Conservation (phyloP, 2,329 filamentous ascomycete genomes). For the Aspergillus novoparasiticus region DNA sequence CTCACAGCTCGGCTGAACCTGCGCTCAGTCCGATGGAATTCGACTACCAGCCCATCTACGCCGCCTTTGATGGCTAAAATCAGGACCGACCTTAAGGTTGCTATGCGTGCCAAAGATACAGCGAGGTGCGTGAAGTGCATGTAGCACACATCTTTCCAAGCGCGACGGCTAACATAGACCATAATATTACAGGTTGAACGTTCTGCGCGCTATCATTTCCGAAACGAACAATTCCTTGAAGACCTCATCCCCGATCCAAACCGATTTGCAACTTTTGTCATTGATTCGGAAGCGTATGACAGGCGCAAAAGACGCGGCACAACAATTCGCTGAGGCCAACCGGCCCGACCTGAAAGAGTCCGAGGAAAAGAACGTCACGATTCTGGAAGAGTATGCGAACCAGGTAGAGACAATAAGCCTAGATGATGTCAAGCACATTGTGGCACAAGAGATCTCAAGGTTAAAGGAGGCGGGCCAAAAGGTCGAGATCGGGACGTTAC, state of each 20-base stretch:
- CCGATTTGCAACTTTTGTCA: constrained; percentile 49
- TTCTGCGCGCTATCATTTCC: constrained; percentile 51
- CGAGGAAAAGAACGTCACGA: constrained; percentile 46
- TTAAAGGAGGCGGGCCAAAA: constrained; percentile 41
- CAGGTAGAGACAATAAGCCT: constrained; percentile 44
- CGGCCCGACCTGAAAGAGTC: constrained; percentile 49
- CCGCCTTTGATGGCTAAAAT: constrained; percentile 50
- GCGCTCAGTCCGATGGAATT: constrained; percentile 42
- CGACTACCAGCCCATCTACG: constrained; percentile 36
- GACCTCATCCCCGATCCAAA: constrained; percentile 47
- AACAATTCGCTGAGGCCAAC: constrained; percentile 45
- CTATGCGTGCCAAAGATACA: constrained; percentile 54
- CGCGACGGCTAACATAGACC: background rate
- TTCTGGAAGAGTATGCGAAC: constrained; percentile 49
- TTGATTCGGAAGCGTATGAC: constrained; percentile 49
- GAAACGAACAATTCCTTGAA: constrained; percentile 54
- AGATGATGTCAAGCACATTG: constrained; percentile 43
- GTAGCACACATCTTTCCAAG: background rate
- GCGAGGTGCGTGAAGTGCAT: constrained; percentile 35
- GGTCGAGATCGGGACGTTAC: constrained; percentile 39
- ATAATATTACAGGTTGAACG: constrained; percentile 43
- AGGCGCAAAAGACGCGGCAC: constrained; percentile 40
- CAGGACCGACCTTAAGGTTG: constrained; percentile 50
- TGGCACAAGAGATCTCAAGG: constrained; percentile 38
- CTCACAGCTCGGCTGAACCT: constrained; percentile 30